Base-by-base conservation (phyloP, 805 yeast species). In the Komagataella populi region DNA sequence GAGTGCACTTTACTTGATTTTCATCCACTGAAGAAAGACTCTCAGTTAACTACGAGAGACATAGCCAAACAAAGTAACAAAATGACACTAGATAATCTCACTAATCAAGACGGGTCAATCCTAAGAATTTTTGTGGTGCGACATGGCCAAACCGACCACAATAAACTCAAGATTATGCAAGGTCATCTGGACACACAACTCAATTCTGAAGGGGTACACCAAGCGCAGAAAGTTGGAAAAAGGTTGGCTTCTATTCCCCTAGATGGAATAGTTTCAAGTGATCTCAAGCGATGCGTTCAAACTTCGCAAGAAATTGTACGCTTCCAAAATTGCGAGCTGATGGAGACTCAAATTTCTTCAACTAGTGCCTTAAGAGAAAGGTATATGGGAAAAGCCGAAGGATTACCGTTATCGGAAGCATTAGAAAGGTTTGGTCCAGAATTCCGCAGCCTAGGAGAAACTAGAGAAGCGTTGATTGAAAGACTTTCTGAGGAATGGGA, bases 91-190 rank as follows among this genome's bases (percentile, higher is more conserved):
- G 55, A 52, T 45, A 52, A 52, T 24, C 51, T 56, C 43, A 50
- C 53, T 10, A 65, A 63, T 47, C 49, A 50, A 12, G 56, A 60
- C 47, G 20, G 23, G 2, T 18, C 44, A 5, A 55, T 49, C 6
- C 53, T 64, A 6, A 55, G 71, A 8, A 52, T 85, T 2, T 82
- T 83, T 56, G 63, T 87, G 4, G 77, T 87, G 4, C 77, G 96
- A 59, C 96, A 87, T 59, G 96, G 96, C 1, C 93, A 84, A 62
- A 87, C 96, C 0, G 81, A 81, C 52, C 81, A 83, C 64, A 87
- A 87, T 61, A 71, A 73, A 44, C 61, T 74, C 50, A 83, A 80
- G 64, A 83, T 84, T 49, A 64, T 87, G 44, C 96, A 87, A 64
- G 96, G 96, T 1, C 96, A 87, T 60, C 59, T 70, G 47, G 83